phyloP scores from a whole-genome alignment of 352 stramenopile species.

The Globisporangium canariense region DNA sequence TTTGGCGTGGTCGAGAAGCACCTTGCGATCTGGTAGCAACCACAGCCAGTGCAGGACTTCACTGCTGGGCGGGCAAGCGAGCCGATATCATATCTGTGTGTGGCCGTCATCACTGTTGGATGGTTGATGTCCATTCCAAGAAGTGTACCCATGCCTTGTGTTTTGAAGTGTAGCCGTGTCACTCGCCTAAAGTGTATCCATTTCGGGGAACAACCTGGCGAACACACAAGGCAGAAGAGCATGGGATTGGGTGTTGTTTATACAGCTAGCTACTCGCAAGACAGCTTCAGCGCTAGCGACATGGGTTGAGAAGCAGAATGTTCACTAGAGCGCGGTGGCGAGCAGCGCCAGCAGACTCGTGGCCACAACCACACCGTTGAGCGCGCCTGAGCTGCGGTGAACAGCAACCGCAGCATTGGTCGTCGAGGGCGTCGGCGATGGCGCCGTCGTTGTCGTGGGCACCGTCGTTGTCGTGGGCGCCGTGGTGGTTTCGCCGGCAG shows the following conservation, averaged over 20 bases:
- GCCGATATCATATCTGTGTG: background rate
- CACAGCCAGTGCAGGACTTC: background rate
- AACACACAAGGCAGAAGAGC: too few relatives aligned
- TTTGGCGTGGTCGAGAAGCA: slow-evolving; percentile 49
- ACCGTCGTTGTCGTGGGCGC: background rate
- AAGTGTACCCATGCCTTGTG: background rate
- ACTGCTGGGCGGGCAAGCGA: too few relatives aligned
- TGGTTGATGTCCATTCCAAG: too few relatives aligned
- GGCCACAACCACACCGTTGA: slow-evolving; percentile 7
- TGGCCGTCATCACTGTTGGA: background rate
- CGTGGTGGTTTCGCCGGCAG: background rate
- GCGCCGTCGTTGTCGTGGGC: background rate
- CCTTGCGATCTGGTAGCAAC: slow-evolving; percentile 33
- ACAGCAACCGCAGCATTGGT: background rate
- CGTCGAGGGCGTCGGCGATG: slow-evolving; percentile 6
- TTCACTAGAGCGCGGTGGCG: background rate
- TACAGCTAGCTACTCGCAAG: too few relatives aligned
- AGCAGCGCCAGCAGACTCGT: slow-evolving; percentile 10
- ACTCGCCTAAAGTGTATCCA: too few relatives aligned
- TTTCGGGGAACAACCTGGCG: too few relatives aligned
- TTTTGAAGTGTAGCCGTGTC: background rate
- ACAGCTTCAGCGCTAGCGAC: too few relatives aligned
- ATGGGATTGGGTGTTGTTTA: too few relatives aligned
- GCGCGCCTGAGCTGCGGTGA: background rate
- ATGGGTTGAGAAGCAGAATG: too few relatives aligned